Conservation (phyloP, 768 basidiomycete genomes). For the Xerocomellus intermedius region DNA sequence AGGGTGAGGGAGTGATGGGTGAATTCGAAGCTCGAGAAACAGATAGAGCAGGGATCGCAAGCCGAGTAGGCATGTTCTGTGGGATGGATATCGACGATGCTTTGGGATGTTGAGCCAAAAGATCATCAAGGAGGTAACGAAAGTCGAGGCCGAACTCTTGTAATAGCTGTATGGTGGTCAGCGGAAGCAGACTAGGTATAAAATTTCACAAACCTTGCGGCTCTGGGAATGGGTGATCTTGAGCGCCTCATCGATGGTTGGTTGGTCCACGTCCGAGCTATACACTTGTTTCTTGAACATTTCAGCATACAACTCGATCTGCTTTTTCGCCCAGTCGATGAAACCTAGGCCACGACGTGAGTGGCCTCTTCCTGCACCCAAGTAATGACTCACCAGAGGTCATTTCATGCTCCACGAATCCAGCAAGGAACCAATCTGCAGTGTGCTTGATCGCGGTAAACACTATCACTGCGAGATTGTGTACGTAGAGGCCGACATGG, state of each 20-base stretch:
- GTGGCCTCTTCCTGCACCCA: background rate
- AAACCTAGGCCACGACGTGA: slow-evolving; percentile 55
- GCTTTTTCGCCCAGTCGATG: slow-evolving; percentile 89
- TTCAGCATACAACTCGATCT: slow-evolving; percentile 78
- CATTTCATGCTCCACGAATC: slow-evolving; percentile 93
- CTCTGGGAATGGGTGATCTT: slow-evolving; percentile 78
- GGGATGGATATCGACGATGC: slow-evolving; percentile 20
- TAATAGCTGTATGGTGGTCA: slow-evolving; percentile 53
- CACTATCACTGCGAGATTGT: slow-evolving; percentile 82
- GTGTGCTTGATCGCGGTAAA: slow-evolving; percentile 97
- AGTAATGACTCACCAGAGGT: slow-evolving; percentile 69
- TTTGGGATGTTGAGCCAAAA: slow-evolving; percentile 55
- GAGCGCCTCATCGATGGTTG: slow-evolving; percentile 75
- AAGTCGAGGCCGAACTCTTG: slow-evolving; percentile 96
- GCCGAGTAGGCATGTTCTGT: slow-evolving; percentile 30
- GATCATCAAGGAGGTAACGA: slow-evolving; percentile 81
- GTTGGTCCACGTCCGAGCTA: slow-evolving; percentile 69
- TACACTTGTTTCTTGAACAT: slow-evolving; percentile 92
- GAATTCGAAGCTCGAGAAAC: slow-evolving; percentile 16
- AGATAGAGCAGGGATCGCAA: slow-evolving; percentile 18
- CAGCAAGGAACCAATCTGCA: slow-evolving; percentile 95
- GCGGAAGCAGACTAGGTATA: background rate
- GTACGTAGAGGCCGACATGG: slow-evolving; percentile 79
- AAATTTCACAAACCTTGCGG: slow-evolving; percentile 58
- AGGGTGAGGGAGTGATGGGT: slow-evolving; percentile 14